Conservation (phyloP, 352 stramenopile genomes). For the Phytophthora pseudosyringae region DNA sequence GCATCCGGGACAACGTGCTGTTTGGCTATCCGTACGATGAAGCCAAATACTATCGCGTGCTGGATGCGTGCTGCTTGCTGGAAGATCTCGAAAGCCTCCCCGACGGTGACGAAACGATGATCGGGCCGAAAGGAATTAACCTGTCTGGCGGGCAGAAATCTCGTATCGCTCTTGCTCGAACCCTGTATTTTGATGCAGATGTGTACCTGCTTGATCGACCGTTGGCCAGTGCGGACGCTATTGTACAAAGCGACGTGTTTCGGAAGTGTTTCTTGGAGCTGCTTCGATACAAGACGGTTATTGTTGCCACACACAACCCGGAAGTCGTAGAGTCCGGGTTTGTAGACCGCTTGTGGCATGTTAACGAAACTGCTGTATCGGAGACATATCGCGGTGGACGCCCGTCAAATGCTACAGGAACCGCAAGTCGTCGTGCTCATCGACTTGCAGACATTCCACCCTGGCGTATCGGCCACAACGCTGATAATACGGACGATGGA, state of each 20-base stretch:
- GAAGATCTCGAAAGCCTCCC: slow-evolving; percentile 48
- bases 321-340: slow-evolving; percentile 61
- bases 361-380: slow-evolving; percentile 30
- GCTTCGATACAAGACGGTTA: slow-evolving; percentile 55
- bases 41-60: slow-evolving; percentile 46
- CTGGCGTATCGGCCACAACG: slow-evolving; percentile 28
- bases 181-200: slow-evolving; percentile 46
- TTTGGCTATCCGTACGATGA: slow-evolving; percentile 80
- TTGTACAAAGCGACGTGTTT: slow-evolving; percentile 55
- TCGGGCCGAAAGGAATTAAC: slow-evolving; percentile 41
- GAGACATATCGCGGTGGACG: slow-evolving; percentile 26
- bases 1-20: slow-evolving; percentile 93
- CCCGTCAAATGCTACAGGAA: not conserved
- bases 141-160: slow-evolving; percentile 43
- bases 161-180: slow-evolving; percentile 46
- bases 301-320: slow-evolving; percentile 93
- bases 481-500: slow-evolving; percentile 6
- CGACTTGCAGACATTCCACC: slow-evolving; percentile 42
- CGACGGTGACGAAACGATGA: slow-evolving; percentile 42
- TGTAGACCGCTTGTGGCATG: slow-evolving; percentile 42
- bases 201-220: slow-evolving; percentile 48
- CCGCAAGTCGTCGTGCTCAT: slow-evolving; percentile 31
- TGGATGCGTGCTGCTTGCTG: slow-evolving; percentile 60
- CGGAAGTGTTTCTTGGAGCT: slow-evolving; percentile 49
- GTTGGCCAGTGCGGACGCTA: slow-evolving; percentile 38